phyloP scores from a whole-genome alignment of 352 stramenopile genomes.

The Globisporangium takayamanum region DNA sequence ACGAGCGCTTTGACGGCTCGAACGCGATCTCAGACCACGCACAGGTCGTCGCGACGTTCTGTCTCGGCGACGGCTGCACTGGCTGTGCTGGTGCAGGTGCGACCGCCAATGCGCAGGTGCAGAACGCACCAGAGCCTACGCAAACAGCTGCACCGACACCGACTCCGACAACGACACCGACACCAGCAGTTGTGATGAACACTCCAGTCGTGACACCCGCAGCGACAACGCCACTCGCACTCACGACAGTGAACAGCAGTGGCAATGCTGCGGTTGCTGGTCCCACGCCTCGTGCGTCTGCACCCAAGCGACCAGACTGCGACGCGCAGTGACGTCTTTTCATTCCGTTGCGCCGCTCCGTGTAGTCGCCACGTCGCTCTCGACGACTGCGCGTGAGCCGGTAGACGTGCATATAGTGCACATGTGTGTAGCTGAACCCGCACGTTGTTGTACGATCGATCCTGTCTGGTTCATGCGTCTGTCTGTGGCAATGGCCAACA shows the following conservation, averaged over 20 bases:
- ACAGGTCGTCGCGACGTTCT: constrained; percentile 14
- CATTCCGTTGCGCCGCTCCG: no score
- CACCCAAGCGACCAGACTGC: no score
- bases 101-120: neutral
- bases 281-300: no score
- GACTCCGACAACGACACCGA: neutral
- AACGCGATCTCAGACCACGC: constrained; percentile 16
- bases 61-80: constrained; percentile 7
- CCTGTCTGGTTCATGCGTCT: neutral
- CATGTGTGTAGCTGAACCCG: no score
- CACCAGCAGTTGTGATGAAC: neutral
- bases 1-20: constrained; percentile 12
- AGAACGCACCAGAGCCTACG: neutral
- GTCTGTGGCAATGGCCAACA: neutral
- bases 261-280: no score
- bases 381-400: no score
- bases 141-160: neutral
- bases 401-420: no score
- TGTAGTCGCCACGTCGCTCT: no score
- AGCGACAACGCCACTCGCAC: no score
- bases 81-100: constrained; percentile 2
- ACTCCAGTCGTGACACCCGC: neutral
- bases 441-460: neutral
- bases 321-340: no score
- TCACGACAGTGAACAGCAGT: no score